These are phyloP conservation scores for Phytopythium chamaehyphon DNA, from an alignment of 352 stramenopile genomes.

Conservation along the genomic window DNA sequence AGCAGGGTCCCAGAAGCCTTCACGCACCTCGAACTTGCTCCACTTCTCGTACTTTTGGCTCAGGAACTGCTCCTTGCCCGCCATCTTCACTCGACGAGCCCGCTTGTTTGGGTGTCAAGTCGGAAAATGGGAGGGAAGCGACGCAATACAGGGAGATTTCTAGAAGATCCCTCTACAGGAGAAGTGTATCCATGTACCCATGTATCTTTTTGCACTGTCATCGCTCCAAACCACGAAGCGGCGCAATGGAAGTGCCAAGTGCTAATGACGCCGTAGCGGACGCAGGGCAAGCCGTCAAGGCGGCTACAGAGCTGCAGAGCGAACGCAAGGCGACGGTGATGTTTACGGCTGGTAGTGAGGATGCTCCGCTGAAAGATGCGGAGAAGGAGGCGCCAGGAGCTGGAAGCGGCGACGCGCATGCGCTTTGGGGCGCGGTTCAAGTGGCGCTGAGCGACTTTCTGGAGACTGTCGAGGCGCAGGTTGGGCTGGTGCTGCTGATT, in stretches of 20 bases:
- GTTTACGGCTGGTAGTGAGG: too few relatives aligned
- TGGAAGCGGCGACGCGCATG: background rate
- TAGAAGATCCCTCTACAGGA: background rate
- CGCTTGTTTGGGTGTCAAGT: too few relatives aligned
- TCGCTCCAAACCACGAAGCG: too few relatives aligned
- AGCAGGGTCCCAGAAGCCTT: too few relatives aligned
- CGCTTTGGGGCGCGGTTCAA: conserved; percentile 2
- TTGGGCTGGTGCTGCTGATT: conserved; percentile 47
- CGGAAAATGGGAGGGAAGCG: background rate
- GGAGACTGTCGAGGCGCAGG: conserved; percentile 51
- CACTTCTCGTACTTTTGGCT: conserved; percentile 89
- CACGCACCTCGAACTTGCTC: conserved; percentile 80
- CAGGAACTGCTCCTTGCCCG: conserved; percentile 64
- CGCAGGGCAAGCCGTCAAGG: too few relatives aligned
- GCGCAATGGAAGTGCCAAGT: background rate
- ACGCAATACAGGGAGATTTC: background rate
- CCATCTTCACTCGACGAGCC: conserved; percentile 17
- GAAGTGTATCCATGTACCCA: background rate
- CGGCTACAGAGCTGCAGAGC: background rate
- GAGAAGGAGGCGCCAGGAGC: too few relatives aligned
- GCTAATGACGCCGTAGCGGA: too few relatives aligned
- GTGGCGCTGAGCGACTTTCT: conserved; percentile 28
- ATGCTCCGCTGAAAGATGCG: background rate
- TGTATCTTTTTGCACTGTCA: conserved; percentile 1
- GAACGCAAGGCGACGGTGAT: background rate